Evolutionary conservation across 192 early-diverging fungal species (phyloP).

Genomic region (Fimicolochytrium jonesii): DNA sequence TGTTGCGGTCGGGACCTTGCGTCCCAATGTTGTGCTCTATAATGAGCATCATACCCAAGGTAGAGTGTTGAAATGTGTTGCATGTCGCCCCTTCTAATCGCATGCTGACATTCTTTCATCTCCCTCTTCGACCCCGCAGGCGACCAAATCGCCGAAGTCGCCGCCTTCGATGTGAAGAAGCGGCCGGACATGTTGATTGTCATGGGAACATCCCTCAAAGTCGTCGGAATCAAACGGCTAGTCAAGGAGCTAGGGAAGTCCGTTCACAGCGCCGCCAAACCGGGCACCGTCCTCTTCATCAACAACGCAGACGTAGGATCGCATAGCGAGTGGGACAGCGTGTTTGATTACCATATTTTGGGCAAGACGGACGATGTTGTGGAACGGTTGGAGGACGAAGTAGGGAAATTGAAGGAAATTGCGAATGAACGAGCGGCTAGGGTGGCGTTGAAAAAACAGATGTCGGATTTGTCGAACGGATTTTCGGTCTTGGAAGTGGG

Average conservation of each 20-base stretch:
- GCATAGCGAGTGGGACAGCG: constrained; percentile 66
- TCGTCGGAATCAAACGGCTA: constrained; percentile 69
- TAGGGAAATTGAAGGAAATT: constrained; percentile 8
- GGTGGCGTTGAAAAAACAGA: too few species aligned
- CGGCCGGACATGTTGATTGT: constrained; percentile 76
- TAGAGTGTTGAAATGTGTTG: constrained; percentile 8
- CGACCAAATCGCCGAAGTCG: constrained; percentile 43
- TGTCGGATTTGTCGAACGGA: too few species aligned
- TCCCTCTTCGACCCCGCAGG: constrained; percentile 7
- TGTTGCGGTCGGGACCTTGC: constrained; percentile 67
- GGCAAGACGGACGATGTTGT: constrained; percentile 62
- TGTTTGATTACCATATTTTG: constrained; percentile 77
- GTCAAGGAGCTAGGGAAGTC: constrained; percentile 66
- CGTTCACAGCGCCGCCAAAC: constrained; percentile 18
- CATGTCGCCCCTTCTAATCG: background rate
- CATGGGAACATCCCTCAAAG: constrained; percentile 86
- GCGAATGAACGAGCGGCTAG: background rate
- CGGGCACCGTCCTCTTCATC: constrained; percentile 61
- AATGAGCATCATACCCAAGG: constrained; percentile 84
- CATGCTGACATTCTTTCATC: constrained; percentile 6
- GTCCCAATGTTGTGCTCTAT: constrained; percentile 94
- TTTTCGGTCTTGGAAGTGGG: too few species aligned
- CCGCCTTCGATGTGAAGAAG: constrained; percentile 27
- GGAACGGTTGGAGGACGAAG: constrained; percentile 17
- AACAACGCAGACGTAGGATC: constrained; percentile 61